phyloP scores from a whole-genome alignment of 2,329 filamentous ascomycete genomes.

The Escovopsis weberi region DNA sequence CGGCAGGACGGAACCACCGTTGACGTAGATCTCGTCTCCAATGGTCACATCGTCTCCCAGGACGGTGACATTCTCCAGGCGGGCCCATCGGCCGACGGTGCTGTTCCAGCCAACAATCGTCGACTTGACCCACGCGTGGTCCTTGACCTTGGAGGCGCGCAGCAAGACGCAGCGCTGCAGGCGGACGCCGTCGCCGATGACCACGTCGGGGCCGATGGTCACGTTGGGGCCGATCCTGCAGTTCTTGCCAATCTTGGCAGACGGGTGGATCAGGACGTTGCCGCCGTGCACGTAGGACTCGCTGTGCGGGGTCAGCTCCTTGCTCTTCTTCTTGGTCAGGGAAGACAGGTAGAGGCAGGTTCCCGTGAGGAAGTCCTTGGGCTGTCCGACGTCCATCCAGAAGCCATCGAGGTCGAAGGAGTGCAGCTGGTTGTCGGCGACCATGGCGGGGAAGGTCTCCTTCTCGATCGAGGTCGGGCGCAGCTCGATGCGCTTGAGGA shows the following conservation, averaged over 20 bases:
- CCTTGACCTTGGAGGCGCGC: constrained; percentile 85
- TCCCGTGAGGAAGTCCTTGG: constrained; percentile 93
- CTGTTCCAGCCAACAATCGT: constrained; percentile 99
- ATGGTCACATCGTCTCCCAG: constrained; percentile 96
- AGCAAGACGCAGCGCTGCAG: constrained; percentile 87
- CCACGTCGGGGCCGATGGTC: constrained; percentile 82
- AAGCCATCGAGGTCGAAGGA: constrained; percentile 94
- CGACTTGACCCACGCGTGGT: constrained; percentile 97
- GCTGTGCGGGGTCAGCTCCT: constrained; percentile 58
- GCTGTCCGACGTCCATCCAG: constrained; percentile 99
- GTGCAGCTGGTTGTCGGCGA: constrained; percentile 78
- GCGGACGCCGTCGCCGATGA: constrained; percentile 85
- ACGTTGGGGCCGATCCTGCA: constrained; percentile 97
- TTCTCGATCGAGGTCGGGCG: constrained; percentile 96
- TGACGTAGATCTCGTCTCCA: constrained; percentile 96
- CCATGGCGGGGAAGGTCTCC: constrained; percentile 94
- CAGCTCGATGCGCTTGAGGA: constrained; percentile 84
- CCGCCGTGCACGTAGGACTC: constrained; percentile 80
- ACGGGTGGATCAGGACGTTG: constrained; percentile 88
- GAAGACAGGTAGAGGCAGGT: constrained; percentile 94
- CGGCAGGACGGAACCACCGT: constrained; percentile 84
- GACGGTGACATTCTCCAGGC: constrained; percentile 95
- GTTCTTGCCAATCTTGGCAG: constrained; percentile 94
- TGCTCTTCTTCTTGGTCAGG: constrained; percentile 76
- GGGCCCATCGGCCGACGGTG: constrained; percentile 86